Percentiles rank a stretch among this genome's conserved stretches.
These are phyloP conservation scores for Candida sp. DNA, from an alignment of 1,139 yeast genomes.

Conservation along the genomic window DNA sequence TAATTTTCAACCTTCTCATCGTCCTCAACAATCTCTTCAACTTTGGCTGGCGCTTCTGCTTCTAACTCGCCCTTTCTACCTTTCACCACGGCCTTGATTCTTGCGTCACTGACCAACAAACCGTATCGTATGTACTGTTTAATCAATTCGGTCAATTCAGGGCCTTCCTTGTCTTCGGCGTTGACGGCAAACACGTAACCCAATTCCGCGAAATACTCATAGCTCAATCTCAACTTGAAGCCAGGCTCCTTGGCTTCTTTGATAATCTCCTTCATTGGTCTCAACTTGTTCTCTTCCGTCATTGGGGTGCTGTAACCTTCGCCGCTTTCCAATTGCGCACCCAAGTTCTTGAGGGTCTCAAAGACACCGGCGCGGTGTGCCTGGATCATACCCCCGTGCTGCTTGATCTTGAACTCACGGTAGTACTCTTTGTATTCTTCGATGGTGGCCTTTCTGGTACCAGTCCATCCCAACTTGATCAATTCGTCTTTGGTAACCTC, in stretches of 20 bases:
- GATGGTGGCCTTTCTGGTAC: slow-evolving; percentile 73
- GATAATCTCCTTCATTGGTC: slow-evolving; percentile 25
- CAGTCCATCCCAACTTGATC: slow-evolving; percentile 87
- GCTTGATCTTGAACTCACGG: slow-evolving; percentile 65
- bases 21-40: no score
- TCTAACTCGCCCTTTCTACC: slow-evolving; percentile 40
- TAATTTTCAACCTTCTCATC: no score
- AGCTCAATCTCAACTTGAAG: slow-evolving; percentile 50
- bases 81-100: slow-evolving; percentile 40
- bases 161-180: slow-evolving; percentile 32
- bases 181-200: slow-evolving; percentile 49
- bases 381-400: slow-evolving; percentile 77
- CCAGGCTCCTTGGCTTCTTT: slow-evolving; percentile 21
- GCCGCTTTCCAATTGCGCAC: slow-evolving; percentile 66
- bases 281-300: slow-evolving; percentile 25
- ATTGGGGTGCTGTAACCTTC: slow-evolving; percentile 84
- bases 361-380: slow-evolving; percentile 81
- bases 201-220: slow-evolving; percentile 56
- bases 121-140: slow-evolving; percentile 68
- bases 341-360: slow-evolving; percentile 60
- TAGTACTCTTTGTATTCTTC: slow-evolving; percentile 76
- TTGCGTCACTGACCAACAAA: slow-evolving; percentile 52
- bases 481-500: slow-evolving; percentile 60
- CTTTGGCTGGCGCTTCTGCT: no score
- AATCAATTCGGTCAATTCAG: slow-evolving; percentile 41